Evolutionary conservation across 2,329 filamentous ascomycete species (phyloP).

Genomic region (Aspergillus sergii): DNA sequence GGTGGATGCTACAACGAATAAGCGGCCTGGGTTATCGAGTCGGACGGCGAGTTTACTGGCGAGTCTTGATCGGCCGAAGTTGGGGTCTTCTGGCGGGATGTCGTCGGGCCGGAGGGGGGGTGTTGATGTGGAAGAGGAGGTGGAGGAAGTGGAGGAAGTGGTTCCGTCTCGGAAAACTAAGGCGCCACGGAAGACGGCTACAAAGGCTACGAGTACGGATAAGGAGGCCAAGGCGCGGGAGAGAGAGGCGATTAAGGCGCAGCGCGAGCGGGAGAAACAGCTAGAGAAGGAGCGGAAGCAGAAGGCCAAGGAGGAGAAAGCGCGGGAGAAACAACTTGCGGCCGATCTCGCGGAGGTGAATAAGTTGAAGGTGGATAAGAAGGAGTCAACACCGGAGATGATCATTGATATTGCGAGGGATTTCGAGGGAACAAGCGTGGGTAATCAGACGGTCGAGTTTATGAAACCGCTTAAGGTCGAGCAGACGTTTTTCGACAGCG

Average conservation of each 20-base stretch:
- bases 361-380: slow-evolving; percentile 72
- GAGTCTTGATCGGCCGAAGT: slow-evolving; percentile 27
- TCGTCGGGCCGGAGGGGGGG: slow-evolving; percentile 5
- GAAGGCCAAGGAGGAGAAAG: slow-evolving; percentile 57
- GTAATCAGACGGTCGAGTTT: slow-evolving; percentile 46
- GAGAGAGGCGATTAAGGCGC: slow-evolving; percentile 52
- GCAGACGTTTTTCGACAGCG: slow-evolving; percentile 40
- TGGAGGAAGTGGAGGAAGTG: slow-evolving; percentile 35
- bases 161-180: slow-evolving; percentile 48
- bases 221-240: slow-evolving; percentile 56
- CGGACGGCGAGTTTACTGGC: slow-evolving; percentile 45
- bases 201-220: slow-evolving; percentile 29
- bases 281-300: slow-evolving; percentile 55
- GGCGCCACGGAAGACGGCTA: slow-evolving; percentile 44
- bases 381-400: slow-evolving; percentile 74
- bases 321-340: slow-evolving; percentile 63
- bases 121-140: neutral
- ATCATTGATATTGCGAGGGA: slow-evolving; percentile 68
- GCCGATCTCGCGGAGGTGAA: slow-evolving; percentile 73
- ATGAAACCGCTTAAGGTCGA: slow-evolving; percentile 48
- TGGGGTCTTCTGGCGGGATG: slow-evolving; percentile 4
- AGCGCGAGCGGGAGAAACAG: slow-evolving; percentile 58
- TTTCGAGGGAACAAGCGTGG: slow-evolving; percentile 52
- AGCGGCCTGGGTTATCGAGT: slow-evolving; percentile 36
- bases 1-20: slow-evolving; percentile 17